phyloP scores from a whole-genome alignment of 306 rosid species.

The Boehmeria nivea region DNA sequence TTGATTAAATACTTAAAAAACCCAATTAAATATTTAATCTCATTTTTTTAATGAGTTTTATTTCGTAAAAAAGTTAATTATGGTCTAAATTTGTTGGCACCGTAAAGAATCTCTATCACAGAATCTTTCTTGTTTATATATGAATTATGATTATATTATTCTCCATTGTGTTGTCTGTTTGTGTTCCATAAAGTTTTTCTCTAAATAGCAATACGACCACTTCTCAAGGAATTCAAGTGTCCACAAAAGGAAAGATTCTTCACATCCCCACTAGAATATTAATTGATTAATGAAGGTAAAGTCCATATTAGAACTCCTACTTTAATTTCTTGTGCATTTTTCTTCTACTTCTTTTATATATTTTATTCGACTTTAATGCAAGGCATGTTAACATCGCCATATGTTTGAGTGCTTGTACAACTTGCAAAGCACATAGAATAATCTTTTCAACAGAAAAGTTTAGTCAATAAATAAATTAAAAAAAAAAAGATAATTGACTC shows the following conservation, averaged over 20 bases:
- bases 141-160: not conserved
- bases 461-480: not conserved
- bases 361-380: not conserved
- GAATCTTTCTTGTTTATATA: too few species aligned
- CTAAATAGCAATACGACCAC: not conserved
- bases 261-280: not conserved
- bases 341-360: not conserved
- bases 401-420: slow-evolving; percentile 2
- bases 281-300: not conserved
- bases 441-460: not conserved
- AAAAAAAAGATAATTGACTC: not conserved
- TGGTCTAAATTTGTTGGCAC: too few species aligned
- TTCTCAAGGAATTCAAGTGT: not conserved
- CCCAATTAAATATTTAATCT: too few species aligned
- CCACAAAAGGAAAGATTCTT: slow-evolving; percentile 23
- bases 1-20: too few species aligned
- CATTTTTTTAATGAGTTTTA: too few species aligned
- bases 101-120: too few species aligned
- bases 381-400: not conserved
- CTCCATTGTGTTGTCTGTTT: not conserved
- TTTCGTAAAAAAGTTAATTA: too few species aligned
- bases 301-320: not conserved
- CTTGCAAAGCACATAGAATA: slow-evolving; percentile 15
- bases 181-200: not conserved
- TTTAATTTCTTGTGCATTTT: not conserved